A percentile compares a stretch with the other conserved stretches of the same genome.
Evolutionary conservation across 2,329 filamentous ascomycete genomes (phyloP).

Genomic region (Taxawa tesnikishii): DNA sequence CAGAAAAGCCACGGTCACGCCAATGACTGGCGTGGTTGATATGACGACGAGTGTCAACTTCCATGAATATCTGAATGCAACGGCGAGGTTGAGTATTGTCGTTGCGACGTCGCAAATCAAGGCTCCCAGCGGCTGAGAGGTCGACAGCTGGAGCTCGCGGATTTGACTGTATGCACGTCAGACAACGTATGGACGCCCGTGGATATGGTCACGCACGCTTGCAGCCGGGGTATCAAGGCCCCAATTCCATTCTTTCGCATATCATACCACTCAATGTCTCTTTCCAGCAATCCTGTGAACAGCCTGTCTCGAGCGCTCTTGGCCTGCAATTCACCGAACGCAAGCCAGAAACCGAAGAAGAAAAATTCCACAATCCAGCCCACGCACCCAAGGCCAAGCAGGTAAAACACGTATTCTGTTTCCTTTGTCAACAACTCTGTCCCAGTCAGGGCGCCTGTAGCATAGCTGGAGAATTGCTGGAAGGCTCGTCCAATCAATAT

Average conservation of each 20-base stretch:
- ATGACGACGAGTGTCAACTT: conserved; percentile 70
- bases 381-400: conserved; percentile 50
- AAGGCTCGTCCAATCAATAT: conserved; percentile 67
- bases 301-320: conserved; percentile 49
- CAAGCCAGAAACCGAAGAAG: conserved; percentile 60
- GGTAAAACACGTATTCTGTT: conserved; percentile 46
- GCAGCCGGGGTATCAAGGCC: conserved; percentile 57
- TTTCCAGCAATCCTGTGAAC: conserved; percentile 57
- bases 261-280: conserved; percentile 77
- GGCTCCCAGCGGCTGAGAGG: conserved; percentile 67
- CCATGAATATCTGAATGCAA: conserved; percentile 76
- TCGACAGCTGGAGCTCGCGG: conserved; percentile 67
- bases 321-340: conserved; percentile 73
- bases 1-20: conserved; percentile 46
- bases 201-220: conserved; percentile 50
- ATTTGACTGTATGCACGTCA: conserved; percentile 51
- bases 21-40: conserved; percentile 57
- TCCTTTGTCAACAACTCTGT: conserved; percentile 43
- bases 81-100: conserved; percentile 49
- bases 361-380: conserved; percentile 56
- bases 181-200: background rate
- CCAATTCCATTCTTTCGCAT: conserved; percentile 56
- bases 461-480: conserved; percentile 55
- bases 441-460: conserved; percentile 38
- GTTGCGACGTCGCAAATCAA: conserved; percentile 53